A percentile compares a stretch with the other conserved stretches of the same genome.
phyloP scores from a whole-genome alignment of 805 yeast genomes.

The Starmerella riodocensis region DNA sequence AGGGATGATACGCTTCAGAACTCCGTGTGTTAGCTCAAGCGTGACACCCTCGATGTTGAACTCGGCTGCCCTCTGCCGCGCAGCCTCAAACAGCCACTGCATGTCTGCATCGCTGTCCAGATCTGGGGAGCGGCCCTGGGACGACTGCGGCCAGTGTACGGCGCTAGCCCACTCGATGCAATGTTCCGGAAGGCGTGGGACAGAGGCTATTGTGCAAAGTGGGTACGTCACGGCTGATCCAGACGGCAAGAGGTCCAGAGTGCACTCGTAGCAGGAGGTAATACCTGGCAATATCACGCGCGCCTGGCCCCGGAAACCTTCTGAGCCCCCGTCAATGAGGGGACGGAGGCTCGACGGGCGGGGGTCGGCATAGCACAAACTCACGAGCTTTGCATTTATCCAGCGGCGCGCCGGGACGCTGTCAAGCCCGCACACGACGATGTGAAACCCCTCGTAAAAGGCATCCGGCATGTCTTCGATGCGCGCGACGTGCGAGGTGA shows the following conservation, averaged over 20 bases:
- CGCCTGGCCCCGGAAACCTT: conserved; percentile 84
- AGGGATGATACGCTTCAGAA: conserved; percentile 82
- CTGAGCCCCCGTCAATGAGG: conserved; percentile 88
- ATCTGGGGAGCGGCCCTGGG: conserved; percentile 37
- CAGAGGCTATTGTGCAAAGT: conserved; percentile 84
- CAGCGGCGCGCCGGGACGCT: conserved; percentile 81
- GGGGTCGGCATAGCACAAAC: conserved; percentile 41
- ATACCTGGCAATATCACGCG: conserved; percentile 75
- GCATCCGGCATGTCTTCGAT: conserved; percentile 50
- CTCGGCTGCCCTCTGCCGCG: conserved; percentile 45
- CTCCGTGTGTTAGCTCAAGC: conserved; percentile 60
- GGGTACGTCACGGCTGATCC: conserved; percentile 51
- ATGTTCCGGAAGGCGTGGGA: conserved; percentile 89
- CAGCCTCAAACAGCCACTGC: conserved; percentile 43
- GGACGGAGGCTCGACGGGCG: conserved; percentile 42
- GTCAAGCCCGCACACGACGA: conserved; percentile 79
- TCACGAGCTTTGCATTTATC: conserved; percentile 60
- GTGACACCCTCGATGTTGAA: conserved; percentile 65
- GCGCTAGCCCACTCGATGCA: conserved; percentile 84
- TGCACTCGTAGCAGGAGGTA: conserved; percentile 87
- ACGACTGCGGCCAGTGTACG: conserved; percentile 50
- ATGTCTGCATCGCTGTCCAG: conserved; percentile 57
- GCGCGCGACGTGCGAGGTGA: conserved; percentile 43
- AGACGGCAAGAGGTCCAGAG: conserved; percentile 49
- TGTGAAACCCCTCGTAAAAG: conserved; percentile 54